A percentile compares a stretch with the other conserved stretches of the same genome.
Conservation (phyloP, 2,329 filamentous ascomycete species). For the Nemania serpens region DNA sequence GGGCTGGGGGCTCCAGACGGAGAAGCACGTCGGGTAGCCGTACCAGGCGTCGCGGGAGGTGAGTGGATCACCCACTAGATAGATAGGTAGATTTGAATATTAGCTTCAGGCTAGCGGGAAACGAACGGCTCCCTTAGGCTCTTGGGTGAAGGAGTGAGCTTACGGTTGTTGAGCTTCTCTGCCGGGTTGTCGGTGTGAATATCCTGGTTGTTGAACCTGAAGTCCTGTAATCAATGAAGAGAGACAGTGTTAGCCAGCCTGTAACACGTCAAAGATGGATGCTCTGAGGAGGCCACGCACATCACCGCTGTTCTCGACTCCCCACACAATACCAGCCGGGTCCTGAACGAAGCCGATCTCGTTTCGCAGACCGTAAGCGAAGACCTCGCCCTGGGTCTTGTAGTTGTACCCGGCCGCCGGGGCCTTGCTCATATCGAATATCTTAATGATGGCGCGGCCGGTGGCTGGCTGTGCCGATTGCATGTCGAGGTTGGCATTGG, state of each 20-base stretch:
- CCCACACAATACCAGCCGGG: constrained; percentile 50
- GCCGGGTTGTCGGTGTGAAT: constrained; percentile 66
- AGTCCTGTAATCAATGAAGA: constrained; percentile 52
- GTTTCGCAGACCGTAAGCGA: constrained; percentile 59
- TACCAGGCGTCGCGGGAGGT: constrained; percentile 45
- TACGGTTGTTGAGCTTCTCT: constrained; percentile 68
- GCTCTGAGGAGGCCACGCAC: constrained; percentile 1
- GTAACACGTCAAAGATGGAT: neutral
- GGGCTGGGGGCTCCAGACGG: constrained; percentile 55
- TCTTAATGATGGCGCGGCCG: constrained; percentile 48
- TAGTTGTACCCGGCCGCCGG: constrained; percentile 46
- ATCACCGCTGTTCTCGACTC: constrained; percentile 31
- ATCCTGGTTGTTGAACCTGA: constrained; percentile 55
- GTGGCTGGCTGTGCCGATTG: constrained; percentile 41
- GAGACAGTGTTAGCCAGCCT: constrained; percentile 50
- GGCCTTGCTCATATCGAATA: constrained; percentile 46
- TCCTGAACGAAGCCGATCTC: constrained; percentile 64
- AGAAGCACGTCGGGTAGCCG: constrained; percentile 66
- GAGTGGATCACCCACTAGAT: constrained; percentile 40
- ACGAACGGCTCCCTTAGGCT: neutral
- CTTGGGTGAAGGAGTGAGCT: constrained; percentile 3
- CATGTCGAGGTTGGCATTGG: constrained; percentile 47
- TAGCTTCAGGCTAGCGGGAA: neutral
- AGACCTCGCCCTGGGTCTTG: constrained; percentile 46
- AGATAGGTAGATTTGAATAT: neutral